phyloP scores from a whole-genome alignment of 495 filamentous ascomycete genomes.

The Glutinoglossum americanum region DNA sequence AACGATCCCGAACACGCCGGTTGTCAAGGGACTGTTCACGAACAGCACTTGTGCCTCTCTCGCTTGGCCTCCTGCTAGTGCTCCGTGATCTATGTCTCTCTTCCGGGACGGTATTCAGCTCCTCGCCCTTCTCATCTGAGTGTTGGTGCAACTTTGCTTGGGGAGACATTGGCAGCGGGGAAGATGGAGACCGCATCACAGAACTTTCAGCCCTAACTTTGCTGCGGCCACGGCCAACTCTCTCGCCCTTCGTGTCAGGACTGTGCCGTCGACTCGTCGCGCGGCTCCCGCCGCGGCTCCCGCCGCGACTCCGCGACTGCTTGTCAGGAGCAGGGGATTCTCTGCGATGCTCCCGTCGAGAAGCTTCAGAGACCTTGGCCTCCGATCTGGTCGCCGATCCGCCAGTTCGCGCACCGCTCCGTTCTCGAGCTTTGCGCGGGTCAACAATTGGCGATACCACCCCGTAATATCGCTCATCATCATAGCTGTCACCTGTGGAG shows the following conservation, averaged over 20 bases:
- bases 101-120: neutral
- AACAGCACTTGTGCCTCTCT: neutral
- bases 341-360: neutral
- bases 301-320: constrained; percentile 3
- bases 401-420: constrained; percentile 4
- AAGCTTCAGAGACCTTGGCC: constrained; percentile 9
- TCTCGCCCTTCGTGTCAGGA: constrained; percentile 4
- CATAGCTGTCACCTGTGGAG: constrained; percentile 18
- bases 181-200: constrained; percentile 2
- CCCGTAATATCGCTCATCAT: constrained; percentile 20
- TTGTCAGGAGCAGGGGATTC: constrained; percentile 15
- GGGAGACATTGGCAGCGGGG: constrained; percentile 4
- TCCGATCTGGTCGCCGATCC: constrained; percentile 9
- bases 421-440: neutral
- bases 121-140: neutral
- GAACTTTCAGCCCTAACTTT: constrained; percentile 1
- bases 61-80: constrained; percentile 2
- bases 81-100: constrained; percentile 2
- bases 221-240: constrained; percentile 2
- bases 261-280: constrained; percentile 12
- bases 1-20: neutral
- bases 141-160: constrained; percentile 1
- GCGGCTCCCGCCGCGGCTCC: constrained; percentile 4
- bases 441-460: constrained; percentile 14
- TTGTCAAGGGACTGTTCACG: neutral